Conservation (phyloP, 257 asterid genomes). For the Solanum appendiculatum region DNA sequence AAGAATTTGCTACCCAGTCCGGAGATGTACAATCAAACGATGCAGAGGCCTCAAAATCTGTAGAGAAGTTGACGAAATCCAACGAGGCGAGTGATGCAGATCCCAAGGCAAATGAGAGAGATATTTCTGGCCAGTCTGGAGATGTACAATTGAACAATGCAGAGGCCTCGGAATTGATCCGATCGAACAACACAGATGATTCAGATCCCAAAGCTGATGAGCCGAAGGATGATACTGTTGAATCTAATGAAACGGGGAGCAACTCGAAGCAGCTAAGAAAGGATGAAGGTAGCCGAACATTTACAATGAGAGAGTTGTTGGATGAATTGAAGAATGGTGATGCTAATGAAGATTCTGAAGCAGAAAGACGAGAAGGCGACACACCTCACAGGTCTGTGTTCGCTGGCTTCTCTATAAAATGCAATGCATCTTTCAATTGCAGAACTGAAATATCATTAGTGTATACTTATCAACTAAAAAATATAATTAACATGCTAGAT, state of each 20-base stretch:
- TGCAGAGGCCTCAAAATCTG: slow-evolving; percentile 28
- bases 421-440: neutral
- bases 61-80: slow-evolving; percentile 7
- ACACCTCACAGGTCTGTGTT: slow-evolving; percentile 62
- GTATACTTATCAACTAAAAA: neutral
- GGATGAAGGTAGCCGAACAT: slow-evolving; percentile 66
- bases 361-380: slow-evolving; percentile 34
- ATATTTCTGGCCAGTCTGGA: neutral
- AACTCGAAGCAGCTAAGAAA: slow-evolving; percentile 31
- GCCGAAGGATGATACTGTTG: slow-evolving; percentile 15
- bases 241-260: slow-evolving; percentile 17
- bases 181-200: slow-evolving; percentile 2
- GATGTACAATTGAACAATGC: slow-evolving; percentile 20
- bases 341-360: slow-evolving; percentile 21
- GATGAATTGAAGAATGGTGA: slow-evolving; percentile 81
- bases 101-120: neutral
- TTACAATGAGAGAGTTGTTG: slow-evolving; percentile 93
- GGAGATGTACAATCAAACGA: slow-evolving; percentile 17
- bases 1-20: slow-evolving; percentile 5
- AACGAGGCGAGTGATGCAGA: slow-evolving; percentile 9
- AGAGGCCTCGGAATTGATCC: slow-evolving; percentile 24
- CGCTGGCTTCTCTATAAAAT: neutral
- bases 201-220: neutral
- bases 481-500: neutral
- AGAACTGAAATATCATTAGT: neutral